Conservation (phyloP, 176 grass and related monocot genomes). For the Cocos nucifera region DNA sequence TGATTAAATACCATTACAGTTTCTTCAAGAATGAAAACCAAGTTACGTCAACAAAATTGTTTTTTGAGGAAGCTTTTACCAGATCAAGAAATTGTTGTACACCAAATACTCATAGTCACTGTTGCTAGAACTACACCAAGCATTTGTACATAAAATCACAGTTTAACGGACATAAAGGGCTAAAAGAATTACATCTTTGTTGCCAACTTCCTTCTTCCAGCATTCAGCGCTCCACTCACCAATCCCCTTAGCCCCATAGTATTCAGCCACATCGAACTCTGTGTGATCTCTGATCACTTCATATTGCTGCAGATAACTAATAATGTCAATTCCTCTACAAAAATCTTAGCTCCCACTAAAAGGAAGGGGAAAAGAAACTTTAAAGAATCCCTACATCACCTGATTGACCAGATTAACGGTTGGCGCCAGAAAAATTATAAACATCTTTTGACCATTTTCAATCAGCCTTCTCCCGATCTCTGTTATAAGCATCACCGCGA, state of each 20-base stretch:
- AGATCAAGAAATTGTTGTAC: too few relatives aligned
- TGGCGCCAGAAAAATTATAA: slow-evolving; percentile 49
- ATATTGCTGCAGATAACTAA: slow-evolving; percentile 27
- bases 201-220: slow-evolving; percentile 37
- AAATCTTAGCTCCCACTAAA: background rate
- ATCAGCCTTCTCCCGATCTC: slow-evolving; percentile 26
- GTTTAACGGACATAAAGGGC: background rate
- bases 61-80: too few relatives aligned
- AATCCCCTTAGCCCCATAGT: slow-evolving; percentile 32
- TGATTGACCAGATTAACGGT: slow-evolving; percentile 56
- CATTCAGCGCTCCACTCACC: slow-evolving; percentile 24
- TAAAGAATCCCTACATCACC: slow-evolving; percentile 16
- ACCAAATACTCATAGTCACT: too few relatives aligned
- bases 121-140: too few relatives aligned
- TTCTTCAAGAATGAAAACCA: too few relatives aligned
- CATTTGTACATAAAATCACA: too few relatives aligned
- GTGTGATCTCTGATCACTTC: slow-evolving; percentile 36
- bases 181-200: slow-evolving; percentile 5
- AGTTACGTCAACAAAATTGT: too few relatives aligned
- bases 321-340: background rate
- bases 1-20: too few relatives aligned
- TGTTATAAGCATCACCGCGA: slow-evolving; percentile 51
- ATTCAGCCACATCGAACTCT: slow-evolving; percentile 33
- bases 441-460: slow-evolving; percentile 15
- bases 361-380: background rate